phyloP scores from a whole-genome alignment of 305 asterid genomes.

The Andrographis paniculata region DNA sequence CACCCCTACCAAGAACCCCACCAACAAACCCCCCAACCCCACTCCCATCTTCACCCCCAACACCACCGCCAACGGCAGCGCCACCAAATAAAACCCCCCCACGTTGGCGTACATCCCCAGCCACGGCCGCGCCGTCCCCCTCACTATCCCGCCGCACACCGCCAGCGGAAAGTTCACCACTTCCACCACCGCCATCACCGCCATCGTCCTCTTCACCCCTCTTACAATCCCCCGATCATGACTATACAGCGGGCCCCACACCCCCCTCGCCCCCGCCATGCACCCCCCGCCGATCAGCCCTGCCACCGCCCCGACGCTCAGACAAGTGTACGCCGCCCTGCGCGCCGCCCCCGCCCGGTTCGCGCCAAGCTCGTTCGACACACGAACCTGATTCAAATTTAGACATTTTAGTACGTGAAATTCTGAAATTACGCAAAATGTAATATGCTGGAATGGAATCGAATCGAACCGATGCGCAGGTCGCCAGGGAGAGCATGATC shows the following conservation, averaged over 20 bases:
- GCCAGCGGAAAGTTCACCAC: constrained; percentile 66
- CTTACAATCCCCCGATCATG: constrained; percentile 32
- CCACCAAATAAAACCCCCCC: constrained; percentile 58
- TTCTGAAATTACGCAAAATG: too few relatives aligned
- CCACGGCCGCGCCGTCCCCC: constrained; percentile 84
- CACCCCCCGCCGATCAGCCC: constrained; percentile 43
- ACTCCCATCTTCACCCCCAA: constrained; percentile 47
- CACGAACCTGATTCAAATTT: too few relatives aligned
- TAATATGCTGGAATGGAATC: too few relatives aligned
- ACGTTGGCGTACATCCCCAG: constrained; percentile 65
- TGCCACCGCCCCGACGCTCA: constrained; percentile 19
- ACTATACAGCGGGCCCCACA: constrained; percentile 63
- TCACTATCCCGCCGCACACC: constrained; percentile 78
- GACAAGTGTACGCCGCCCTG: constrained; percentile 30
- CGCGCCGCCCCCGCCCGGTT: constrained; percentile 26
- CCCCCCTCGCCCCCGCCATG: constrained; percentile 42
- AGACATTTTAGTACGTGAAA: too few relatives aligned
- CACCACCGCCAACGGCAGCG: constrained; percentile 53
- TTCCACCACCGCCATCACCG: constrained; percentile 53
- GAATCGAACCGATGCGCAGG: constrained; percentile 71
- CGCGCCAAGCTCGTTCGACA: constrained; percentile 81
- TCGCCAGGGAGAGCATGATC: constrained; percentile 55
- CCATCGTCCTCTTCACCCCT: constrained; percentile 43
- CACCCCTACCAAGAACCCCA: constrained; percentile 57
- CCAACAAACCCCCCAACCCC: constrained; percentile 61